Evolutionary conservation across 2,329 filamentous ascomycete genomes (phyloP).

Genomic region (Colletotrichum salicis): DNA sequence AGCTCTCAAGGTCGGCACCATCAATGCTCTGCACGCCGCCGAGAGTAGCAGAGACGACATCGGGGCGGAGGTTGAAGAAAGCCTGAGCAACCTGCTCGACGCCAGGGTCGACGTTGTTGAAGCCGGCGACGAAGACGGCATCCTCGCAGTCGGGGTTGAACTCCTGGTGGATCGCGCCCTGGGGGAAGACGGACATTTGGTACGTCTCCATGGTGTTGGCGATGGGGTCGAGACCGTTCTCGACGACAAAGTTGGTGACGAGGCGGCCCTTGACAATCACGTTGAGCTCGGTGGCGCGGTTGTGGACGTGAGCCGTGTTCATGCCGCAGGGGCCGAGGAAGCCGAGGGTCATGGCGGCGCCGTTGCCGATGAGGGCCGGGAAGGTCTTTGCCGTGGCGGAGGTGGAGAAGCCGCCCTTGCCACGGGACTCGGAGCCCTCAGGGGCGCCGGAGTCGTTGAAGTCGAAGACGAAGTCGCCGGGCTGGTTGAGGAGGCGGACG

Average conservation of each 20-base stretch:
- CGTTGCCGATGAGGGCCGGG: constrained; percentile 61
- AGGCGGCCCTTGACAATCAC: constrained; percentile 57
- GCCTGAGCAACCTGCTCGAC: constrained; percentile 58
- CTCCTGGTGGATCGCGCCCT: constrained; percentile 61
- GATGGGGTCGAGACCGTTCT: constrained; percentile 53
- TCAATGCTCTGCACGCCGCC: constrained; percentile 49
- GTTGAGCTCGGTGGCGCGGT: constrained; percentile 59
- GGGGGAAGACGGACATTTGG: constrained; percentile 61
- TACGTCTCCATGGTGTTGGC: constrained; percentile 47
- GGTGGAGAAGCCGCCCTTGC: constrained; percentile 51
- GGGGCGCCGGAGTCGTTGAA: constrained; percentile 45
- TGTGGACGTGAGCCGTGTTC: constrained; percentile 61
- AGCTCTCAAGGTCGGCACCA: constrained; percentile 52
- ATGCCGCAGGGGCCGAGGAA: constrained; percentile 62
- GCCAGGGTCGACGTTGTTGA: constrained; percentile 58
- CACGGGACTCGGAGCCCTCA: constrained; percentile 34
- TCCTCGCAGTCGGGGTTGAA: constrained; percentile 62
- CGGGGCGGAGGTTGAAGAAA: constrained; percentile 54
- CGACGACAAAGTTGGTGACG: constrained; percentile 55
- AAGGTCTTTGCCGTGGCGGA: constrained; percentile 59
- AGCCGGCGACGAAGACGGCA: constrained; percentile 60
- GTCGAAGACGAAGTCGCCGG: constrained; percentile 55
- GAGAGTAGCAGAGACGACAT: constrained; percentile 54
- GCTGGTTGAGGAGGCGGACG: constrained; percentile 45
- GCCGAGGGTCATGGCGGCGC: constrained; percentile 58